These are phyloP conservation scores for Tulasnella sp. DNA, from an alignment of 768 basidiomycete genomes.

Conservation along the genomic window DNA sequence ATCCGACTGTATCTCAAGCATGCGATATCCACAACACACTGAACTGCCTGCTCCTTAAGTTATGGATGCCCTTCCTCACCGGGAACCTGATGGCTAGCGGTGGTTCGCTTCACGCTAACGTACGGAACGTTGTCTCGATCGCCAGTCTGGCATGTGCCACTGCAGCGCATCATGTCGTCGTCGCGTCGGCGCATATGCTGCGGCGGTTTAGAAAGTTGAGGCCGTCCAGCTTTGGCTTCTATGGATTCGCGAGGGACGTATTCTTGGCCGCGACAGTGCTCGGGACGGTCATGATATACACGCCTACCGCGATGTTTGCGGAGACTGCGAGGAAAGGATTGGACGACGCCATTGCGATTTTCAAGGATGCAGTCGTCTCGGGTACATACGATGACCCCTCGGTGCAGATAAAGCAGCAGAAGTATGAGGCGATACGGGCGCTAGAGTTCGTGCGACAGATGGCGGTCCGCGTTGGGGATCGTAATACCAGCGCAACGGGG, in stretches of 20 bases:
- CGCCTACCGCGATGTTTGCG: constrained; percentile 39
- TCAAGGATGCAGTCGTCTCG: not conserved
- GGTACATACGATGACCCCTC: not conserved
- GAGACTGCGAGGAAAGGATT: constrained; percentile 39
- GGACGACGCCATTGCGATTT: constrained; percentile 28
- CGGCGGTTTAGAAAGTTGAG: constrained; percentile 35
- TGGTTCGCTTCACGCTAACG: not conserved
- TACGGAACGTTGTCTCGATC: constrained; percentile 25
- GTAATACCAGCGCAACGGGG: not conserved
- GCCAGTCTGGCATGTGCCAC: constrained; percentile 40
- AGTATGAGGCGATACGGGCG: not conserved
- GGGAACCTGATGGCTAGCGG: constrained; percentile 17
- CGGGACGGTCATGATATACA: constrained; percentile 48
- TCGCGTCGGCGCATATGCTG: constrained; percentile 19
- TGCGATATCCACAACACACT: constrained; percentile 52
- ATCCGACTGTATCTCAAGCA: constrained; percentile 37
- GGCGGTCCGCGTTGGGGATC: not conserved
- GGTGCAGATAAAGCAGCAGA: not conserved
- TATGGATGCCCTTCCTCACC: constrained; percentile 58
- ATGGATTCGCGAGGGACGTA: constrained; percentile 48
- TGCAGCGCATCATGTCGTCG: constrained; percentile 54
- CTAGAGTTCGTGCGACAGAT: not conserved
- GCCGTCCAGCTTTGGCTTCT: constrained; percentile 31
- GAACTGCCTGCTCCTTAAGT: constrained; percentile 48
- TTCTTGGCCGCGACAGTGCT: constrained; percentile 58